Evolutionary conservation across 352 stramenopile species (phyloP).

Genomic region (Pythium apleroticum): DNA sequence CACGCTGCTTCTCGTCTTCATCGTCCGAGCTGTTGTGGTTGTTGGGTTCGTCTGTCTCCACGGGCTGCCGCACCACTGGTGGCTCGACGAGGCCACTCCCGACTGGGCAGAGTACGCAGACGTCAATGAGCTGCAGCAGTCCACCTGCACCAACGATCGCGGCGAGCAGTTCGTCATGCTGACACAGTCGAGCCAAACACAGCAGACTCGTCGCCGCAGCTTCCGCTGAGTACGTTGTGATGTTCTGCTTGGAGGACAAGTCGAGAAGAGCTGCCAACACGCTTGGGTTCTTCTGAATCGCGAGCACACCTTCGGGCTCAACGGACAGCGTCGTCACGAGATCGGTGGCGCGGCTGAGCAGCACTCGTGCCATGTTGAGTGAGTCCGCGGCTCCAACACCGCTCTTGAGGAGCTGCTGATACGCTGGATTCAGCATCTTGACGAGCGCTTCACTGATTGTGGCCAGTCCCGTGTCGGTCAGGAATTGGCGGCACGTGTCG

Average conservation of each 20-base stretch:
- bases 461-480: conserved; percentile 52
- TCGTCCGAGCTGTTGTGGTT: conserved; percentile 21
- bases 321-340: conserved; percentile 53
- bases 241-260: conserved; percentile 55
- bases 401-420: conserved; percentile 58
- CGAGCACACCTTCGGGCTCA: conserved; percentile 37
- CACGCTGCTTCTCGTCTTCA: conserved; percentile 24
- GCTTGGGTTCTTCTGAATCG: conserved; percentile 58
- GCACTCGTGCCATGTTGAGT: conserved; percentile 39
- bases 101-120: conserved; percentile 57
- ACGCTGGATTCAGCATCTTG: conserved; percentile 68
- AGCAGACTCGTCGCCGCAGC: conserved; percentile 56
- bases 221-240: conserved; percentile 59
- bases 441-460: conserved; percentile 59
- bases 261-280: conserved; percentile 62
- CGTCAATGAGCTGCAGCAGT: conserved; percentile 66
- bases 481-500: conserved; percentile 47
- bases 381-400: conserved; percentile 25
- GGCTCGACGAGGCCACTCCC: conserved; percentile 38
- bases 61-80: not conserved
- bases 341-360: conserved; percentile 75
- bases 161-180: conserved; percentile 49
- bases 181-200: conserved; percentile 63
- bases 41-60: conserved; percentile 30
- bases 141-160: conserved; percentile 66